These are phyloP conservation scores for Ottelia alismoides DNA, from an alignment of 106 monocot species.

Conservation along the genomic window DNA sequence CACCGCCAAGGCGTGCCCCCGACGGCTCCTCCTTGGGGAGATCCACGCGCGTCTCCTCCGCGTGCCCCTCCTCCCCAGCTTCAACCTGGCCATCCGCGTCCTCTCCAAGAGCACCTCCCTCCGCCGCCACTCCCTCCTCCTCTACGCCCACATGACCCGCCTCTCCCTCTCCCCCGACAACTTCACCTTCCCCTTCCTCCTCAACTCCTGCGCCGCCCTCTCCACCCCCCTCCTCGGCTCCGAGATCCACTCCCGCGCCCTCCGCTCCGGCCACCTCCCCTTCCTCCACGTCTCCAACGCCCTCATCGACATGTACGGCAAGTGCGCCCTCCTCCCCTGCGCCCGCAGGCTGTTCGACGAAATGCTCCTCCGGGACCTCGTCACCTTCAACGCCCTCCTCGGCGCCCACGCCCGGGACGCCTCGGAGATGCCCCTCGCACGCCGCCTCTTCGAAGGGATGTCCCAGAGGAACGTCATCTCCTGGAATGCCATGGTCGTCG, in stretches of 20 bases:
- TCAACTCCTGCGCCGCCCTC: slow-evolving; percentile 11
- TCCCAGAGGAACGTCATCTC: slow-evolving; percentile 14
- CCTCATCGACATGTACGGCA: slow-evolving; percentile 21
- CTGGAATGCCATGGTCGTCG: slow-evolving; percentile 25
- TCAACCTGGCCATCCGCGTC: slow-evolving; percentile 15
- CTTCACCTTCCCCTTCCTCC: slow-evolving; percentile 17
- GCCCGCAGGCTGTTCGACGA: slow-evolving; percentile 13
- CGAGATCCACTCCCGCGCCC: slow-evolving; percentile 11
- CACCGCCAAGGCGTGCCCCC: too few relatives aligned
- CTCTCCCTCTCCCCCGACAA: slow-evolving; percentile 7
- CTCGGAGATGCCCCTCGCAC: slow-evolving; percentile 2
- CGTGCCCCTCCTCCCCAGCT: too few relatives aligned
- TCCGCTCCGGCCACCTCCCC: neutral
- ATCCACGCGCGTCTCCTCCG: too few relatives aligned
- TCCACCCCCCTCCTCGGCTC: neutral
- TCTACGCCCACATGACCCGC: slow-evolving; percentile 9
- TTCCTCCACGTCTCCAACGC: slow-evolving; percentile 12
- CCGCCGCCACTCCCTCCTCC: slow-evolving; percentile 9
- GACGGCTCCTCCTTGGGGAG: too few relatives aligned
- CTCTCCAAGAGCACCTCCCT: slow-evolving; percentile 1
- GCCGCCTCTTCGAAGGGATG: slow-evolving; percentile 12
- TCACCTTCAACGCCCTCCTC: slow-evolving; percentile 12
- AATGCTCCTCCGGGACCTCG: slow-evolving; percentile 12
- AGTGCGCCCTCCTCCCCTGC: slow-evolving; percentile 1
- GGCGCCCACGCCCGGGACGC: slow-evolving; percentile 13